Conservation (phyloP, 2,329 filamentous ascomycete genomes). For the Microcyclospora tardicrescens region DNA sequence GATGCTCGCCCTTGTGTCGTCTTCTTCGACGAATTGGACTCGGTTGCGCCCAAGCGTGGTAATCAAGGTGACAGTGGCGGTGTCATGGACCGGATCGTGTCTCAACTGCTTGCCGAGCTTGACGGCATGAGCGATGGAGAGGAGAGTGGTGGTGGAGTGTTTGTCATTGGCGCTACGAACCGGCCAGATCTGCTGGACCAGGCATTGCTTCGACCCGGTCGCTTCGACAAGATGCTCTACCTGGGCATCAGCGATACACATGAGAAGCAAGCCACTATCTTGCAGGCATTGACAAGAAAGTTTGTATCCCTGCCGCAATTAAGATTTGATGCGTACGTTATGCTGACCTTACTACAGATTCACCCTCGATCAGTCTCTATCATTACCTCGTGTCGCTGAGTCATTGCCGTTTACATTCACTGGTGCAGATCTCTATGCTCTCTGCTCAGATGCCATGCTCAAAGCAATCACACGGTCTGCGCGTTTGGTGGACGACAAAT, state of each 20-base stretch:
- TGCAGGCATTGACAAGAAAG: slow-evolving; percentile 92
- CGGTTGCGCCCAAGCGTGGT: slow-evolving; percentile 86
- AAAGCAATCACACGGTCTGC: slow-evolving; percentile 93
- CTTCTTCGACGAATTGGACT: slow-evolving; percentile 88
- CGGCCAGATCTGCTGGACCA: slow-evolving; percentile 85
- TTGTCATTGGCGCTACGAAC: slow-evolving; percentile 95
- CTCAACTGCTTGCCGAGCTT: slow-evolving; percentile 82
- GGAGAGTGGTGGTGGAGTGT: slow-evolving; percentile 69
- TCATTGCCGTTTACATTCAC: slow-evolving; percentile 90
- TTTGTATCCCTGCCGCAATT: slow-evolving; percentile 35
- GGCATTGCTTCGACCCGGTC: slow-evolving; percentile 72
- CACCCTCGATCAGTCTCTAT: slow-evolving; percentile 65
- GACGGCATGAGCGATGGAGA: slow-evolving; percentile 96
- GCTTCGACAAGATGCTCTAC: slow-evolving; percentile 98
- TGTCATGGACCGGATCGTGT: slow-evolving; percentile 96
- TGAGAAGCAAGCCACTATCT: slow-evolving; percentile 85
- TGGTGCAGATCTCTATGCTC: slow-evolving; percentile 89
- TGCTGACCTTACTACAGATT: slow-evolving; percentile 45
- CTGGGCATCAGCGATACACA: slow-evolving; percentile 93
- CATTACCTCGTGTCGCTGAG: slow-evolving; percentile 59
- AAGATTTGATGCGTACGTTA: not conserved
- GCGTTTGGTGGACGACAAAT: slow-evolving; percentile 67
- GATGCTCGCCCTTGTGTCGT: slow-evolving; percentile 81
- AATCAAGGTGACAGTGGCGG: slow-evolving; percentile 96
- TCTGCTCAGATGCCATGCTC: slow-evolving; percentile 97